Conservation (phyloP, 2,329 filamentous ascomycete genomes). For the Neurospora sp. region DNA sequence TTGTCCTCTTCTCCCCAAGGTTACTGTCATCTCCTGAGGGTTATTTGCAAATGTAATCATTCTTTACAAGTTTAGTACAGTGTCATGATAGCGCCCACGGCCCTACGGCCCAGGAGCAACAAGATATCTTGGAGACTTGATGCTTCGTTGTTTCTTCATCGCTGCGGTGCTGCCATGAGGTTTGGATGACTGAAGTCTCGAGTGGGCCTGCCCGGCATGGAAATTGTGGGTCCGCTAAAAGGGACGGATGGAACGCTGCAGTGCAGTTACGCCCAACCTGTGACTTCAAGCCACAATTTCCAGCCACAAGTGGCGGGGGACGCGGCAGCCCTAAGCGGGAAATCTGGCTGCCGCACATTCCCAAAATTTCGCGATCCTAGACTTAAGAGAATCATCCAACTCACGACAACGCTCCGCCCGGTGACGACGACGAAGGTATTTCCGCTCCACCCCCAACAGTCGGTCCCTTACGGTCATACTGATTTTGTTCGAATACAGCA, state of each 20-base stretch:
- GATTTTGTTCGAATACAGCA: constrained; percentile 17
- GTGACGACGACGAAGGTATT: constrained; percentile 21
- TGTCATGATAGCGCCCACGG: neutral
- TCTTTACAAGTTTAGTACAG: neutral
- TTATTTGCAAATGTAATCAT: neutral
- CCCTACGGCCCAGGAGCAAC: neutral
- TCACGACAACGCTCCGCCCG: constrained; percentile 16
- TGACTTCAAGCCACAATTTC: neutral
- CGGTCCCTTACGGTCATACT: constrained; percentile 6
- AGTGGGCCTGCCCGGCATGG: neutral
- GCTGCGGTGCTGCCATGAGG: neutral
- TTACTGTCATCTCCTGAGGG: neutral
- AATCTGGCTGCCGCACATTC: constrained; percentile 18
- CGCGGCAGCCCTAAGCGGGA: constrained; percentile 18
- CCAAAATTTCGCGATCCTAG: constrained; percentile 19
- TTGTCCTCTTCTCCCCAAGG: neutral
- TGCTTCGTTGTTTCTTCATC: neutral
- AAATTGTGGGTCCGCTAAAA: neutral
- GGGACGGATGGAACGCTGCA: neutral
- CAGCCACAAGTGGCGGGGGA: constrained; percentile 8
- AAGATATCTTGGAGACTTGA: neutral
- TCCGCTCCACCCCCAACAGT: constrained; percentile 1
- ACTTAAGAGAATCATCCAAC: constrained; percentile 15
- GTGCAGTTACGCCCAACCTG: neutral
- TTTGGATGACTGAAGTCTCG: neutral